Evolutionary conservation across 495 filamentous ascomycete genomes (phyloP).

Genomic region (Penicillium steckii): DNA sequence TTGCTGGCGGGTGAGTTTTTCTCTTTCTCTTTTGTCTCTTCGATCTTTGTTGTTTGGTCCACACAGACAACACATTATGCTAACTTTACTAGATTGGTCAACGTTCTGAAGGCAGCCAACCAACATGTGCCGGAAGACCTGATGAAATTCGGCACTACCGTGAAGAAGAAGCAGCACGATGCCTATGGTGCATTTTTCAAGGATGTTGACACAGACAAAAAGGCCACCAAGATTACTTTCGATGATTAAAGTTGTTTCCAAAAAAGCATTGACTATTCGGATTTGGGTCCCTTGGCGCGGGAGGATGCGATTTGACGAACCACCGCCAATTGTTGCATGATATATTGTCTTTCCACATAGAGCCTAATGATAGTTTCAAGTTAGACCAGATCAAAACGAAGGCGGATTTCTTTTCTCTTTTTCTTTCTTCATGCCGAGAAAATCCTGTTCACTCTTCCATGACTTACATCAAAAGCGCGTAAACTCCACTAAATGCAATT

Average conservation of each 20-base stretch:
- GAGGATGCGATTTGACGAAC: constrained; percentile 27
- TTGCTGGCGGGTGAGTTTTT: constrained; percentile 73
- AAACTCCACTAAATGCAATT: constrained; percentile 49
- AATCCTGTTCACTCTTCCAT: too few species aligned
- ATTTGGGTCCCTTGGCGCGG: constrained; percentile 16
- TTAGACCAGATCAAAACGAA: not conserved
- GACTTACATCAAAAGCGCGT: constrained; percentile 63
- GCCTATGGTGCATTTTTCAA: constrained; percentile 93
- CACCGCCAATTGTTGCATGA: constrained; percentile 47
- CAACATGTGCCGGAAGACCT: constrained; percentile 86
- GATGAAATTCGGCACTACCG: constrained; percentile 93
- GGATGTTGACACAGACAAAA: constrained; percentile 70
- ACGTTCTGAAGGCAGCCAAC: constrained; percentile 84
- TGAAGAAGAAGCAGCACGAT: constrained; percentile 96
- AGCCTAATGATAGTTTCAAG: constrained; percentile 38
- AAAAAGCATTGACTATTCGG: constrained; percentile 21
- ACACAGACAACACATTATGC: too few species aligned
- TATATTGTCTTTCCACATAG: constrained; percentile 58
- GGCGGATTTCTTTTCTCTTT: too few species aligned
- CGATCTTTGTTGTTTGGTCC: too few species aligned
- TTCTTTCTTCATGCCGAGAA: too few species aligned
- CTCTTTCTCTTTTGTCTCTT: constrained; percentile 18
- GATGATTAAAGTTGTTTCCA: constrained; percentile 68
- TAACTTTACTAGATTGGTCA: constrained; percentile 63
- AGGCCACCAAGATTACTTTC: constrained; percentile 90